Conservation (phyloP, 179 eudicot species). For the Gypsophila paniculata region DNA sequence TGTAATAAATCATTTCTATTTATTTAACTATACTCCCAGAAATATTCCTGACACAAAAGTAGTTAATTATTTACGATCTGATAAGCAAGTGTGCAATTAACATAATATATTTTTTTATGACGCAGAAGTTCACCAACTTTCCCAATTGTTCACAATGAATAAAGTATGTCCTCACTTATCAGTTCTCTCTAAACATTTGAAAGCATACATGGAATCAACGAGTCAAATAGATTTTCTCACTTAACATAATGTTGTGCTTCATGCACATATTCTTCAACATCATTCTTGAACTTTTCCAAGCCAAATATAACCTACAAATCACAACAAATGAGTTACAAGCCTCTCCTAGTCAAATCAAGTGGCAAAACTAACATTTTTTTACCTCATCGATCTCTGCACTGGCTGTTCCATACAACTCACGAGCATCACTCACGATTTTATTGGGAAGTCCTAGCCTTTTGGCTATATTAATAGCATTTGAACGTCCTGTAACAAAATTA, state of each 20-base stretch:
- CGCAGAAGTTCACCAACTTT: slow-evolving; percentile 6
- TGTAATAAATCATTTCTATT: background rate
- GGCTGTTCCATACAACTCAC: slow-evolving; percentile 69
- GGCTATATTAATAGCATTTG: slow-evolving; percentile 95
- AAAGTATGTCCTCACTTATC: background rate
- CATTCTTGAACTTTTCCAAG: slow-evolving; percentile 88
- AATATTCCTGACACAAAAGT: background rate
- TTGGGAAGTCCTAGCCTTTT: slow-evolving; percentile 78
- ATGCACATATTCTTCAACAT: slow-evolving; percentile 46
- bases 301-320: slow-evolving; percentile 70
- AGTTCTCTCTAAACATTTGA: background rate
- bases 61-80: background rate
- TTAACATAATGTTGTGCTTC: slow-evolving; percentile 57
- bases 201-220: background rate
- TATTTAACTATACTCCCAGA: background rate
- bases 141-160: background rate
- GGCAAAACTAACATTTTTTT: slow-evolving; percentile 11
- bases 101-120: background rate
- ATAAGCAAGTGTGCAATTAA: slow-evolving; percentile 4
- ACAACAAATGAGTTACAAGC: background rate
- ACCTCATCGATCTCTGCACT: slow-evolving; percentile 98
- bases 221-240: slow-evolving; percentile 38
- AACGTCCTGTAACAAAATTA: slow-evolving; percentile 58
- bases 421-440: slow-evolving; percentile 53
- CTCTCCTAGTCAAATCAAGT: background rate